Evolutionary conservation across 345 rosid species (phyloP).

Genomic region (Microcos paniculata): DNA sequence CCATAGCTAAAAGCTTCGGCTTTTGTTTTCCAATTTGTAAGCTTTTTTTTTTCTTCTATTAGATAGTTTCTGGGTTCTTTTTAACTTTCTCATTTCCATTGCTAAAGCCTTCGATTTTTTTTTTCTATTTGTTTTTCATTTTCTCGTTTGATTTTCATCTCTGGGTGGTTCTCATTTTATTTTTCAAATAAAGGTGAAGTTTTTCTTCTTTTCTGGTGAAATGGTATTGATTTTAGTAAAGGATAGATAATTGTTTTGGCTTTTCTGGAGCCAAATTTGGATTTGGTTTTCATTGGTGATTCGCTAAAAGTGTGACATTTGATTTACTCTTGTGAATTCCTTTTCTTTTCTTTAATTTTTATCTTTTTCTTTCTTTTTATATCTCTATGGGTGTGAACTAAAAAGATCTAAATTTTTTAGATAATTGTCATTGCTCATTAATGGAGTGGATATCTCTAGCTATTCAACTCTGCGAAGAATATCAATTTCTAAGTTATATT

Average conservation of each 20-base stretch:
- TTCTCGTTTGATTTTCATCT: not conserved
- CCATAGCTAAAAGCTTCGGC: not conserved
- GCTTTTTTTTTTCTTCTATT: not conserved
- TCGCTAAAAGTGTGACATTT: not conserved
- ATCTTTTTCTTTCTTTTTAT: not conserved
- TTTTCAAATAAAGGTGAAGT: not conserved
- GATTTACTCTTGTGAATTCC: not conserved
- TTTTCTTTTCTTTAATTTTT: not conserved
- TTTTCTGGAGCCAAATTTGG: not conserved
- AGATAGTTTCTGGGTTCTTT: not conserved
- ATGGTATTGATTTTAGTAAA: not conserved
- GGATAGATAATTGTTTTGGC: not conserved
- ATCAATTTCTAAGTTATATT: not conserved
- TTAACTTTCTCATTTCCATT: not conserved
- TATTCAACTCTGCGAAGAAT: not conserved
- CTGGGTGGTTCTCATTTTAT: not conserved
- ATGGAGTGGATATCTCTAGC: no score
- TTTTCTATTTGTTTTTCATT: not conserved
- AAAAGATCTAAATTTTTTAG: not conserved
- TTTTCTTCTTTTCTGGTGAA: not conserved
- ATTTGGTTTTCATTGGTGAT: not conserved
- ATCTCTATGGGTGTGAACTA: not conserved
- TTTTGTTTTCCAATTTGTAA: not conserved
- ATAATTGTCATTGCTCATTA: not conserved
- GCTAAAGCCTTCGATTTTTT: not conserved